Evolutionary conservation across 2,329 filamentous ascomycete genomes (phyloP).

Genomic region (Thelonectria blattea): DNA sequence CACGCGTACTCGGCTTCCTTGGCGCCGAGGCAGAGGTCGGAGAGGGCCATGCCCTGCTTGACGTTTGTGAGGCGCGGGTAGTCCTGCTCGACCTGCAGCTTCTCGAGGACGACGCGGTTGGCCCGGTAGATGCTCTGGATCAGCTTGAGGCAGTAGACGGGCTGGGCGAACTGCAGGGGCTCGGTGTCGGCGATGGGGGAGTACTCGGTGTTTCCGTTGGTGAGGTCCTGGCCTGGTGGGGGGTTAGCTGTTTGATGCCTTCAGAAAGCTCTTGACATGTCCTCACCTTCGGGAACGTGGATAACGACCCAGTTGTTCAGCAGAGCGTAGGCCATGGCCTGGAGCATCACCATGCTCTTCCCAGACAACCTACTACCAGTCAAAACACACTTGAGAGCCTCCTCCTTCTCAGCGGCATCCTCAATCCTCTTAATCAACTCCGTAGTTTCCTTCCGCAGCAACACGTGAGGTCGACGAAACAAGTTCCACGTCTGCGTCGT

Average conservation of each 20-base stretch:
- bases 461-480: conserved; percentile 79
- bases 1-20: conserved; percentile 80
- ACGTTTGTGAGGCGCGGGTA: conserved; percentile 52
- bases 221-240: conserved; percentile 72
- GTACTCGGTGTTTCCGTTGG: conserved; percentile 83
- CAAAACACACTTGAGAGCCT: conserved; percentile 69
- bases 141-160: conserved; percentile 75
- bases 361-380: conserved; percentile 77
- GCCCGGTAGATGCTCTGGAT: conserved; percentile 75
- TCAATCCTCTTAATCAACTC: conserved; percentile 71
- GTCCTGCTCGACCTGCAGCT: conserved; percentile 51
- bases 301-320: conserved; percentile 88
- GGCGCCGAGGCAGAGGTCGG: conserved; percentile 72
- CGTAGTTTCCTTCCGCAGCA: conserved; percentile 81
- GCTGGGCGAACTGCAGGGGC: conserved; percentile 74
- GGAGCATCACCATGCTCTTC: conserved; percentile 86
- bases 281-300: conserved; percentile 83
- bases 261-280: not conserved
- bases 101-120: conserved; percentile 69
- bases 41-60: conserved; percentile 66
- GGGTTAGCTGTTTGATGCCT: conserved; percentile 10
- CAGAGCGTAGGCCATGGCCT: conserved; percentile 82
- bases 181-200: conserved; percentile 66
- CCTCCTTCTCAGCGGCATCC: conserved; percentile 56
- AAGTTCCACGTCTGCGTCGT: conserved; percentile 84